Evolutionary conservation across 345 rosid species (phyloP).

Genomic region (Hibiscus mutabilis): DNA sequence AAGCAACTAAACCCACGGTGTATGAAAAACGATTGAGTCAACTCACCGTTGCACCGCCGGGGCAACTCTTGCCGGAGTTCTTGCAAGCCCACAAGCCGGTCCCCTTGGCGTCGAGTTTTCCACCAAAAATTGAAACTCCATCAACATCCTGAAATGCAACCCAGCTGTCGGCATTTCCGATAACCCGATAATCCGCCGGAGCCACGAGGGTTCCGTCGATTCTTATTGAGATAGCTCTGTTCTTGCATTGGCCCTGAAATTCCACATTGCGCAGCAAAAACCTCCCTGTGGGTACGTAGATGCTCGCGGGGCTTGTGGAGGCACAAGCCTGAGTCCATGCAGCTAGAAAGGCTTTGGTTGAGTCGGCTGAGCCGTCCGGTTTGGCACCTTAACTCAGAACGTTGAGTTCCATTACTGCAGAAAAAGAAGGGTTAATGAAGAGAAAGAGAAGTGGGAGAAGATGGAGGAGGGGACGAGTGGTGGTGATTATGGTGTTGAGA

Average conservation of each 20-base stretch:
- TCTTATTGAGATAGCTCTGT: constrained; percentile 24
- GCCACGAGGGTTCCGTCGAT: constrained; percentile 65
- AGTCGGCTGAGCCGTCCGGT: constrained; percentile 52
- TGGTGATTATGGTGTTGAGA: background rate
- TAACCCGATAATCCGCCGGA: constrained; percentile 37
- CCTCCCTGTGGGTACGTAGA: constrained; percentile 51
- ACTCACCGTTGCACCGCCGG: constrained; percentile 56
- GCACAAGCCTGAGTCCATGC: constrained; percentile 61
- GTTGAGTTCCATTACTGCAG: constrained; percentile 16
- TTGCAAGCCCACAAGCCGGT: constrained; percentile 65
- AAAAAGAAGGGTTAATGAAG: constrained; percentile 11
- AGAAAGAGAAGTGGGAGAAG: constrained; percentile 17
- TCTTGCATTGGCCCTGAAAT: constrained; percentile 44
- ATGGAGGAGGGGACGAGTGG: background rate
- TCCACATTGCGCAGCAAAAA: constrained; percentile 31
- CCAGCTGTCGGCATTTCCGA: constrained; percentile 36
- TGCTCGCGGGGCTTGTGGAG: constrained; percentile 33
- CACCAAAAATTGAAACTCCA: constrained; percentile 50
- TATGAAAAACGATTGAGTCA: too few species aligned
- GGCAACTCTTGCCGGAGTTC: constrained; percentile 37
- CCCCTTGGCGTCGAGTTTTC: constrained; percentile 56
- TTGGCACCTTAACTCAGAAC: constrained; percentile 50
- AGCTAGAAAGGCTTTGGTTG: constrained; percentile 52
- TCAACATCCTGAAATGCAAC: constrained; percentile 38
- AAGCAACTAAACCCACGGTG: background rate